phyloP scores from a whole-genome alignment of 2,329 filamentous ascomycete genomes.

The Cladosporium austrohemisphaericum region DNA sequence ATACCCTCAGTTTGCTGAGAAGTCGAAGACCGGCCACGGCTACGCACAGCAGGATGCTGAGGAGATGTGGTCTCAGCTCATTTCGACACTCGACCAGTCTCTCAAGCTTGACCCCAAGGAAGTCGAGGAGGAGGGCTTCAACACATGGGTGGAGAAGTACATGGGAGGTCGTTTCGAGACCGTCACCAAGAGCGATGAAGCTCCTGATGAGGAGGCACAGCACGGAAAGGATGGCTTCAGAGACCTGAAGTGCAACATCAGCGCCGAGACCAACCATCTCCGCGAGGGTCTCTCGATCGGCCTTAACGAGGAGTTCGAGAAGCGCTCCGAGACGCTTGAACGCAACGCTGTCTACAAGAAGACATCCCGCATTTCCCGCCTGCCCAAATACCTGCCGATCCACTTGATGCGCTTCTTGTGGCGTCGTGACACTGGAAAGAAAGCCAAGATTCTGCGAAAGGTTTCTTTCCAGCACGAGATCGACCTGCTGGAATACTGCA shows the following conservation, averaged over 20 bases:
- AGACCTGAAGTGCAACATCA: conserved; percentile 96
- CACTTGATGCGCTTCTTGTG: conserved; percentile 99
- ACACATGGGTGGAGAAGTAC: conserved; percentile 70
- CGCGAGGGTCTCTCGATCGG: conserved; percentile 81
- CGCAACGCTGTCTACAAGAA: conserved; percentile 85
- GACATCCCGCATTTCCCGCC: conserved; percentile 78
- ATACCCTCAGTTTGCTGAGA: conserved; percentile 92
- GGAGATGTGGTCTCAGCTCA: conserved; percentile 95
- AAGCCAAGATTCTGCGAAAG: conserved; percentile 99
- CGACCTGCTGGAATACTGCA: conserved; percentile 92
- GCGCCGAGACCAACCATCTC: conserved; percentile 79
- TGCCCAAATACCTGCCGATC: conserved; percentile 93
- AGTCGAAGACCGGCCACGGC: conserved; percentile 72
- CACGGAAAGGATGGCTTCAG: conserved; percentile 71
- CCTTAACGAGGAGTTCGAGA: conserved; percentile 85
- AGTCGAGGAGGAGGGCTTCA: conserved; percentile 59
- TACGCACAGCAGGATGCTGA: conserved; percentile 99
- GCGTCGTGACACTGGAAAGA: conserved; percentile 93
- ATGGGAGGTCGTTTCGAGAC: conserved; percentile 79
- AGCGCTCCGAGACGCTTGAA: conserved; percentile 72
- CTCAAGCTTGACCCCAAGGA: conserved; percentile 60
- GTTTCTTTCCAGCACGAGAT: conserved; percentile 93
- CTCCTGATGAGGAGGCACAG: conserved; percentile 69
- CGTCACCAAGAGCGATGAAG: conserved; percentile 77
- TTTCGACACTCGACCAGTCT: conserved; percentile 76